phyloP scores from a whole-genome alignment of 2,329 filamentous ascomycete genomes.

The Stagonosporopsis rhizophila region DNA sequence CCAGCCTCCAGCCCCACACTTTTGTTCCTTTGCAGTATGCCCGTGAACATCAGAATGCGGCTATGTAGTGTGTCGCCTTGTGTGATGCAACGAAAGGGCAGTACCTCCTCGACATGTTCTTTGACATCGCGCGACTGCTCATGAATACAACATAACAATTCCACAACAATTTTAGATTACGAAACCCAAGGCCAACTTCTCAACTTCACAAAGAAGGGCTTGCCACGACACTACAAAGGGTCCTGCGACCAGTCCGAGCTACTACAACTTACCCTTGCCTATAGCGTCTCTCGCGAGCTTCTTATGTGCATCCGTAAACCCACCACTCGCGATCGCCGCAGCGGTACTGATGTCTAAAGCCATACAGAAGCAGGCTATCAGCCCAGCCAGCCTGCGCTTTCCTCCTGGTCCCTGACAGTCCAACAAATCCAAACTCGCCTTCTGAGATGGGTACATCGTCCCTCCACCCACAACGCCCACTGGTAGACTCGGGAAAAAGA shows the following conservation, averaged over 20 bases:
- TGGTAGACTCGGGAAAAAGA: slow-evolving; percentile 13
- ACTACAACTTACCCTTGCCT: slow-evolving; percentile 1
- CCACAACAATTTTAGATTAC: too few relatives aligned
- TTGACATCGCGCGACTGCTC: too few relatives aligned
- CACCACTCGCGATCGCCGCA: slow-evolving; percentile 9
- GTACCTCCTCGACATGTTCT: too few relatives aligned
- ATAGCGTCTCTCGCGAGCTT: slow-evolving; percentile 2
- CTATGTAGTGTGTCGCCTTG: too few relatives aligned
- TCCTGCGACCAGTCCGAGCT: background rate
- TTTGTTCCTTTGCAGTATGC: background rate
- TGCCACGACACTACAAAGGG: too few relatives aligned
- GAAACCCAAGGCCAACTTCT: too few relatives aligned
- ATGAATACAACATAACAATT: too few relatives aligned
- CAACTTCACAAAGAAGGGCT: background rate
- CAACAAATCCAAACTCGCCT: slow-evolving; percentile 5
- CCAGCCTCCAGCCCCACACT: background rate
- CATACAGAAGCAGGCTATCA: slow-evolving; percentile 8
- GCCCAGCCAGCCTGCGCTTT: slow-evolving; percentile 6
- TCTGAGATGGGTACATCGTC: slow-evolving; percentile 6
- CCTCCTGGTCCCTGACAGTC: background rate
- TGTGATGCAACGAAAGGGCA: too few relatives aligned
- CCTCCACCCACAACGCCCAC: slow-evolving; percentile 9
- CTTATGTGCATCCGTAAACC: slow-evolving; percentile 6
- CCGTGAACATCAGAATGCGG: background rate
- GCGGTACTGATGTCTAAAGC: slow-evolving; percentile 8